phyloP scores from a whole-genome alignment of 2,329 filamentous ascomycete genomes.

The Colletotrichum viniferum region DNA sequence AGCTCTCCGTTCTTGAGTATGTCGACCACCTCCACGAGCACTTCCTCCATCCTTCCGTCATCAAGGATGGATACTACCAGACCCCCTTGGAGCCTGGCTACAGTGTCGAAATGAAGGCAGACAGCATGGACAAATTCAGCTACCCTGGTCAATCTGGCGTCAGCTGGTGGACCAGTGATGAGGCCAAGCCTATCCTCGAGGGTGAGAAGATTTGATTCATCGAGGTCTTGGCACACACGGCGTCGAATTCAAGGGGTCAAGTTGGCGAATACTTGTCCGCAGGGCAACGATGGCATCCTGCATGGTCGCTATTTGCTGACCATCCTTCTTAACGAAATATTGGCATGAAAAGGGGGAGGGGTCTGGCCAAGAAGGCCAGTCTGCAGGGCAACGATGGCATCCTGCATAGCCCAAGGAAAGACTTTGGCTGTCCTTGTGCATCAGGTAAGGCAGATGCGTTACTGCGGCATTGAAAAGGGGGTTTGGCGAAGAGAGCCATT shows the following conservation, averaged over 20 bases:
- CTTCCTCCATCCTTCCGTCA: slow-evolving; percentile 80
- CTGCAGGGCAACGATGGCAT: slow-evolving; percentile 33
- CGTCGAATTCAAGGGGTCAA: slow-evolving; percentile 10
- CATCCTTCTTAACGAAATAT: slow-evolving; percentile 18
- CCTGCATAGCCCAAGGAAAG: slow-evolving; percentile 22
- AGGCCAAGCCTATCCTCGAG: slow-evolving; percentile 77
- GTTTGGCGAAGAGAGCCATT: slow-evolving; percentile 17
- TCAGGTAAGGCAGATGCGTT: not conserved
- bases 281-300: slow-evolving; percentile 38
- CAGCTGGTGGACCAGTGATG: slow-evolving; percentile 85
- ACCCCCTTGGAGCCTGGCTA: slow-evolving; percentile 85
- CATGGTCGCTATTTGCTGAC: slow-evolving; percentile 20
- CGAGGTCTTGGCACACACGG: not conserved
- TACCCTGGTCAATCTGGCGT: slow-evolving; percentile 80
- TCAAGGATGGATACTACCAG: slow-evolving; percentile 86
- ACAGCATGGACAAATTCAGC: slow-evolving; percentile 80
- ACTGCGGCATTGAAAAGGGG: not conserved
- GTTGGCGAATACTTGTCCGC: slow-evolving; percentile 26
- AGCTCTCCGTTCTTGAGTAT: slow-evolving; percentile 84
- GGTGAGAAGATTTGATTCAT: slow-evolving; percentile 55
- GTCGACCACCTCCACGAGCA: slow-evolving; percentile 95
- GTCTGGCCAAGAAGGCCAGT: slow-evolving; percentile 24
- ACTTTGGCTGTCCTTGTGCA: not conserved
- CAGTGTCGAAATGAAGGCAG: slow-evolving; percentile 91
- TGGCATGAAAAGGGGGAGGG: slow-evolving; percentile 14